These are phyloP conservation scores for Cutaneotrichosporon cavernicola DNA, from an alignment of 1,284 basidiomycete genomes.

Conservation along the genomic window DNA sequence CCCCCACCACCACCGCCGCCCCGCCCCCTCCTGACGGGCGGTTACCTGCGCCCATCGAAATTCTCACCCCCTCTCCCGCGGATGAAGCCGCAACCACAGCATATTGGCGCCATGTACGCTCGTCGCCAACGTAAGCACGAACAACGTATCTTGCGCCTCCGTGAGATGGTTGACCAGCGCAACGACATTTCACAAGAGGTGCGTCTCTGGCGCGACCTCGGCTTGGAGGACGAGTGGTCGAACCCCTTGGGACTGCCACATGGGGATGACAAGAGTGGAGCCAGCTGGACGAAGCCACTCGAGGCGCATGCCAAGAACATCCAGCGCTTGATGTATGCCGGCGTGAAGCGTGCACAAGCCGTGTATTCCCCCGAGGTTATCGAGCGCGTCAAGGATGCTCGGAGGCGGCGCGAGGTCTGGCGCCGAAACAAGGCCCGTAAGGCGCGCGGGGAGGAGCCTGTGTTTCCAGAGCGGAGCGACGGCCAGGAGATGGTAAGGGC, in stretches of 20 bases:
- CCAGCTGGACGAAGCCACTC: neutral
- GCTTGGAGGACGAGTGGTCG: neutral
- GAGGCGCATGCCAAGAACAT: neutral
- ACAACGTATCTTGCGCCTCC: constrained; percentile 21
- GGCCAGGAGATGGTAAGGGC: neutral
- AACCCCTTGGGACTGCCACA: neutral
- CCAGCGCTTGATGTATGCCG: neutral
- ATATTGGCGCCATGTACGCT: constrained; percentile 67
- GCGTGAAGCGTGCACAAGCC: neutral
- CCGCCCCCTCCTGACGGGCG: constrained; percentile 66
- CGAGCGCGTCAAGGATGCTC: constrained; percentile 1
- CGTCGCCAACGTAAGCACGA: constrained; percentile 58
- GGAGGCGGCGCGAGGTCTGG: constrained; percentile 1
- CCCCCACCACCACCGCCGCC: neutral
- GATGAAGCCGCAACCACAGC: constrained; percentile 69
- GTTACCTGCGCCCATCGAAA: constrained; percentile 62
- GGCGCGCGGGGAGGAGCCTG: neutral
- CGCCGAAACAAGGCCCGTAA: constrained; percentile 3
- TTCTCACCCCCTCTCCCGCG: constrained; percentile 70
- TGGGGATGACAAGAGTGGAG: neutral
- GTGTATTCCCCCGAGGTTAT: neutral
- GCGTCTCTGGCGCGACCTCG: constrained; percentile 49
- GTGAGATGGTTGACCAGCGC: constrained; percentile 48
- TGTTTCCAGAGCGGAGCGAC: neutral
- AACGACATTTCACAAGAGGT: constrained; percentile 60